Base-by-base conservation (phyloP, 2,329 filamentous ascomycete genomes). In the Parascedosporium putredinis region DNA sequence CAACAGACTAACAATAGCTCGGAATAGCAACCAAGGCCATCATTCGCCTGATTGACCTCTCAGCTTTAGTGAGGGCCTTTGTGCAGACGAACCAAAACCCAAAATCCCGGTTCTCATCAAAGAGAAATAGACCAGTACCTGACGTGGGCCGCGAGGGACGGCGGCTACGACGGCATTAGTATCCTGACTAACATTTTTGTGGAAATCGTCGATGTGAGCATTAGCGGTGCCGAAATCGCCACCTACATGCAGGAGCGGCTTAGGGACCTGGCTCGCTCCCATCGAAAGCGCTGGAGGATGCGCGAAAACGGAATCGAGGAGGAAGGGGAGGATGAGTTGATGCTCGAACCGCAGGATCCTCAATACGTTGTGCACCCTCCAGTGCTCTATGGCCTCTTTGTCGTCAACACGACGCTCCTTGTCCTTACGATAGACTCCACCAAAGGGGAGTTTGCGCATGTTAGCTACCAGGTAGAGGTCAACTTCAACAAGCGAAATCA, bases 351-450 rank as follows among this genome's bases (percentile, higher is more conserved):
- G 22, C 16, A 42, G 33, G 44, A 8, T 4, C 23, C 36, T 9
- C 29, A 45, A 3, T 45, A 49, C 18, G 25, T 18, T 4, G 46
- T 50, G 8, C 47, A 29, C 1, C 66, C 67, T 1, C 67, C 69
- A 3, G 67, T 71, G 20, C 60, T 72, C 10, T 72, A 70, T 50
- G 69, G 68, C 10, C 58, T 72, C 24, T 71, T 71, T 53, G 61
- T 72, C 22, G 57, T 71, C 23, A 64, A 66, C 45, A 62, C 62
- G 2, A 61, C 63, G 0, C 64, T 69, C 20, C 60, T 71, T 40
- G 56, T 71, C 6, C 57, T 71, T 5, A 70, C 67, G 3, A 58
- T 60, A 5, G 69, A 72, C 50, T 61, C 69, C 0, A 58, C 65
- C 18, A 64, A 64, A 45, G 65, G 59, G 3, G 56, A 62, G 2